A percentile compares a stretch with the other conserved stretches of the same genome.
phyloP scores from a whole-genome alignment of 2,329 filamentous ascomycete species.

The Trichophyton rubrum region DNA sequence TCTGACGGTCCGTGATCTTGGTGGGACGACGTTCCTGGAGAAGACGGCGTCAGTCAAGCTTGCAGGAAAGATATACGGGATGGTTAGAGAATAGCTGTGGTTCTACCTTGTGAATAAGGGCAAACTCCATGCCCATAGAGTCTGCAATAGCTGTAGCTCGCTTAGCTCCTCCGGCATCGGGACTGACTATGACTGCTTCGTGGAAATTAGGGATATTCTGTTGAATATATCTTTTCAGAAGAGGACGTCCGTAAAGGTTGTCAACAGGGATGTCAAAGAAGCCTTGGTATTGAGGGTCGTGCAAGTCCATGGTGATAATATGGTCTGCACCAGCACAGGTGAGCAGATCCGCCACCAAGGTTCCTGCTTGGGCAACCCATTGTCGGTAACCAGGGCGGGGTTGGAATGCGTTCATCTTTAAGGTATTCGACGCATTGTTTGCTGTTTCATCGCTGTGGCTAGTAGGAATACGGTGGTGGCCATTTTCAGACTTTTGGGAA shows the following conservation, averaged over 20 bases:
- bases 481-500: conserved; percentile 25
- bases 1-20: conserved; percentile 69
- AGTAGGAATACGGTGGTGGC: conserved; percentile 16
- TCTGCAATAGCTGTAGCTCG: conserved; percentile 91
- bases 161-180: conserved; percentile 93
- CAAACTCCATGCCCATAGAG: conserved; percentile 84
- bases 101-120: conserved; percentile 89
- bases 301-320: conserved; percentile 93
- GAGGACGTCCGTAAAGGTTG: conserved; percentile 65
- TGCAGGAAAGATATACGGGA: not conserved
- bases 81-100: conserved; percentile 6
- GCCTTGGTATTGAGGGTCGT: conserved; percentile 93
- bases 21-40: conserved; percentile 73
- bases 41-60: conserved; percentile 17
- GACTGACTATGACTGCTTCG: conserved; percentile 84
- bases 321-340: conserved; percentile 95
- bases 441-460: conserved; percentile 48
- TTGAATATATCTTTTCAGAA: conserved; percentile 54
- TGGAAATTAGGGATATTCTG: conserved; percentile 73
- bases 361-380: conserved; percentile 96
- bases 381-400: conserved; percentile 91
- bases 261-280: conserved; percentile 99
- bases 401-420: conserved; percentile 52
- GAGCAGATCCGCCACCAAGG: conserved; percentile 82
- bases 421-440: conserved; percentile 40